Evolutionary conservation across 2,329 filamentous ascomycete genomes (phyloP).

Genomic region (Beauveria pseudobassiana): DNA sequence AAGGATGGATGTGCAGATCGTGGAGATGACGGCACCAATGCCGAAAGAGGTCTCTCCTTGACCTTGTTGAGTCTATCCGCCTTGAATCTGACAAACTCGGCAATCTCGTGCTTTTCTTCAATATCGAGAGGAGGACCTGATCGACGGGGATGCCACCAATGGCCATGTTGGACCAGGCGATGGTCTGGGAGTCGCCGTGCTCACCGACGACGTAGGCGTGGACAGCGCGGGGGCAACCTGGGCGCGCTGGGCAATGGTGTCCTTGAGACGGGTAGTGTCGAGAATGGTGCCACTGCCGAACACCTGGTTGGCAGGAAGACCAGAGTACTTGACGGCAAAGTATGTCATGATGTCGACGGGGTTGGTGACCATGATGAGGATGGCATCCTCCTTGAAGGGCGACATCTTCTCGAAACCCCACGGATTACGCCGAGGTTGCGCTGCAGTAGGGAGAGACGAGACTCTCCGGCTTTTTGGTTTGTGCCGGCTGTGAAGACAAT

Average conservation of each 20-base stretch:
- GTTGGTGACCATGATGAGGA: conserved; percentile 45
- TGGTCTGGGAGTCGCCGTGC: conserved; percentile 18
- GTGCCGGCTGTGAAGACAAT: conserved; percentile 47
- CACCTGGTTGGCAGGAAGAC: conserved; percentile 40
- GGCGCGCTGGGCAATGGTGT: conserved; percentile 28
- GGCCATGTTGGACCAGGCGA: conserved; percentile 19
- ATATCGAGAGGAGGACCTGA: conserved; percentile 24
- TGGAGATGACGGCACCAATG: conserved; percentile 38
- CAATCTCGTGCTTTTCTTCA: conserved; percentile 38
- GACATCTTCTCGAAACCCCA: conserved; percentile 39
- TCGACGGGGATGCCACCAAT: conserved; percentile 15
- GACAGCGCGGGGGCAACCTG: conserved; percentile 13
- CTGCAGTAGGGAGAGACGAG: conserved; percentile 11
- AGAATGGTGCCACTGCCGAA: conserved; percentile 46
- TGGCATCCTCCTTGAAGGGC: conserved; percentile 38
- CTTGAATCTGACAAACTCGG: conserved; percentile 40
- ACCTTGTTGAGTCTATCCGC: conserved; percentile 28
- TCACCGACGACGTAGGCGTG: conserved; percentile 18
- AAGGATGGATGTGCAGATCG: conserved; percentile 42
- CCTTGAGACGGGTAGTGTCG: conserved; percentile 42
- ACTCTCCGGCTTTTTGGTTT: conserved; percentile 28
- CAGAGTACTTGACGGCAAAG: conserved; percentile 38
- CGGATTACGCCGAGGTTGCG: conserved; percentile 41
- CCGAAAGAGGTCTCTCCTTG: conserved; percentile 44
- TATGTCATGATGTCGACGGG: conserved; percentile 48